These are phyloP conservation scores for Cucumis cinereus DNA, from an alignment of 306 rosid species.

Conservation along the genomic window DNA sequence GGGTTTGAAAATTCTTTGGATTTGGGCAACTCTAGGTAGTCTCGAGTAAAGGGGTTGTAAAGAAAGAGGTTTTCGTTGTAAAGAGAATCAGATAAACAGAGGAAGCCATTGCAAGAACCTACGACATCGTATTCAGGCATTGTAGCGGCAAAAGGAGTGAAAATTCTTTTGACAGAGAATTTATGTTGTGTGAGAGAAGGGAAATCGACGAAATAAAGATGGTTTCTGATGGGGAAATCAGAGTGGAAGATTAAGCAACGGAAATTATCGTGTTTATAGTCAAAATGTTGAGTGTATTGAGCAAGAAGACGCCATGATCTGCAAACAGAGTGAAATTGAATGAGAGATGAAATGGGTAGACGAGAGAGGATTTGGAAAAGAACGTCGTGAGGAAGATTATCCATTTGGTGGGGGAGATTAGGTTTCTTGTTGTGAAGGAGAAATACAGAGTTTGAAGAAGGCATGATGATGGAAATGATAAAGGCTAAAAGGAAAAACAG, in stretches of 20 bases:
- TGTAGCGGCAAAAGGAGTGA: conserved; percentile 12
- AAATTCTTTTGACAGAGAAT: conserved; percentile 10
- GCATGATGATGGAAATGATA: not conserved
- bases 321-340: conserved; percentile 21
- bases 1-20: conserved; percentile 12
- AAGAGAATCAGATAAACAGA: conserved; percentile 26
- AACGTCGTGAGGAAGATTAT: conserved; percentile 17
- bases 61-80: conserved; percentile 15
- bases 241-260: conserved; percentile 30
- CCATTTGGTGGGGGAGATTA: conserved; percentile 8
- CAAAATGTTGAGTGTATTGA: conserved; percentile 2
- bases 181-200: not conserved
- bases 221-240: conserved; percentile 25
- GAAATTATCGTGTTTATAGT: not conserved
- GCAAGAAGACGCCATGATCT: conserved; percentile 14
- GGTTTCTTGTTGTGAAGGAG: conserved; percentile 1
- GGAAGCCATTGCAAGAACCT: conserved; percentile 23
- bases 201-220: conserved; percentile 18
- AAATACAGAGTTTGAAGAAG: conserved; percentile 14
- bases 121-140: conserved; percentile 31
- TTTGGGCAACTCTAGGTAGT: conserved; percentile 20
- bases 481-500: not conserved
- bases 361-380: conserved; percentile 10
- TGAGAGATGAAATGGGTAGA: conserved; percentile 24
- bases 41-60: conserved; percentile 26